Evolutionary conservation across 768 basidiomycete species (phyloP).

Genomic region (Termitomyces sp.): DNA sequence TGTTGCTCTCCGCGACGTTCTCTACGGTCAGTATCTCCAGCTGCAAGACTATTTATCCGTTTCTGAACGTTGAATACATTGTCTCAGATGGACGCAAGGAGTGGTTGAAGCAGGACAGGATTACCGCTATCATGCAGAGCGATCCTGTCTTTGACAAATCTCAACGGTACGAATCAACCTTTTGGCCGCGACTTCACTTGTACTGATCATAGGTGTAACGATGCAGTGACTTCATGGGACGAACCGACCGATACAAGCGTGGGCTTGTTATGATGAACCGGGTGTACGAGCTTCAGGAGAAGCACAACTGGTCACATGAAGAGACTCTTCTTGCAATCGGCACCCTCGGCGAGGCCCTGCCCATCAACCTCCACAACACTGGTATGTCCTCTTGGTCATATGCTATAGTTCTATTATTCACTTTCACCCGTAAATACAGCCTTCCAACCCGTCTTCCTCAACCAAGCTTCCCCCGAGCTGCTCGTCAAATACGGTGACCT

Average conservation of each 20-base stretch:
- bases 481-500: conserved; percentile 48
- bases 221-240: conserved; percentile 51
- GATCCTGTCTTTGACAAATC: conserved; percentile 36
- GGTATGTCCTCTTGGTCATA: conserved; percentile 27
- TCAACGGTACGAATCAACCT: background rate
- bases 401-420: conserved; percentile 1
- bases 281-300: conserved; percentile 54
- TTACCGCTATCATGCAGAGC: conserved; percentile 43
- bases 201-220: background rate
- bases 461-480: conserved; percentile 56
- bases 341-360: conserved; percentile 49
- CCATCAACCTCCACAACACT: conserved; percentile 36
- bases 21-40: conserved; percentile 41
- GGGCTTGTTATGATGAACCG: conserved; percentile 53
- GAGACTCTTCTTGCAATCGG: conserved; percentile 44
- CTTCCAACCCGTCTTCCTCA: conserved; percentile 65
- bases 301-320: conserved; percentile 48
- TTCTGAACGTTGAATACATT: background rate
- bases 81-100: conserved; percentile 41
- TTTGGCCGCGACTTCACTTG: background rate
- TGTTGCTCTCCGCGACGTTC: conserved; percentile 39
- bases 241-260: conserved; percentile 54
- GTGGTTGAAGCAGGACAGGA: conserved; percentile 45
- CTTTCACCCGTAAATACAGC: conserved; percentile 29
- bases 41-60: background rate